Percentiles rank a stretch among this genome's conserved stretches.
Evolutionary conservation across 2,329 filamentous ascomycete genomes (phyloP).

Genomic region (Trichoderma hamatum): DNA sequence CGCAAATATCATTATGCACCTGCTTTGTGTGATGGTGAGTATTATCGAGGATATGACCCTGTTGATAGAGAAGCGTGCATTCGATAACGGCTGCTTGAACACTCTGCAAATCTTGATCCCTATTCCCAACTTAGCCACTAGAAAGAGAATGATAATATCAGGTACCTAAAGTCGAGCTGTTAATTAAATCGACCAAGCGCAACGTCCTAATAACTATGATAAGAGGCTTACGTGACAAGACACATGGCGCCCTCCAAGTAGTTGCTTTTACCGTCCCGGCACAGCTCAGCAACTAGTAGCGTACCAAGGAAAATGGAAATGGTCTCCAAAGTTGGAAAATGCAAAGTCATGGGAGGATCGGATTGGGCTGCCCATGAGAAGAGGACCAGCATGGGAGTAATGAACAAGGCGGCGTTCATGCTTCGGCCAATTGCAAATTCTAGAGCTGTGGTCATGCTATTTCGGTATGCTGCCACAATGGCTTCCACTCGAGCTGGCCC

Average conservation of each 20-base stretch:
- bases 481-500: conserved; percentile 19
- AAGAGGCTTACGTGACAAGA: conserved; percentile 16
- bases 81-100: background rate
- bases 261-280: conserved; percentile 24
- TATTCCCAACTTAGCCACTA: background rate
- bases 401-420: conserved; percentile 21
- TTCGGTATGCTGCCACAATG: conserved; percentile 17
- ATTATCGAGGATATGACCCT: background rate
- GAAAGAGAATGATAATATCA: conserved; percentile 25
- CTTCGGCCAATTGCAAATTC: conserved; percentile 24
- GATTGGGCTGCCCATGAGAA: conserved; percentile 22
- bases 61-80: background rate
- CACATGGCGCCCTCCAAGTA: conserved; percentile 22
- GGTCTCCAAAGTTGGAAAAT: conserved; percentile 21
- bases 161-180: background rate
- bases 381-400: conserved; percentile 21
- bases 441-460: conserved; percentile 9
- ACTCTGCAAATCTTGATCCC: too few species aligned
- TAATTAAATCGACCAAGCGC: background rate
- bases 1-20: background rate
- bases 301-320: conserved; percentile 22
- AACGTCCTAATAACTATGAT: background rate
- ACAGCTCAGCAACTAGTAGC: conserved; percentile 19
- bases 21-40: background rate
- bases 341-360: conserved; percentile 7